Base-by-base conservation (phyloP, 2,329 filamentous ascomycete species). In the Cladosporium sp. region DNA sequence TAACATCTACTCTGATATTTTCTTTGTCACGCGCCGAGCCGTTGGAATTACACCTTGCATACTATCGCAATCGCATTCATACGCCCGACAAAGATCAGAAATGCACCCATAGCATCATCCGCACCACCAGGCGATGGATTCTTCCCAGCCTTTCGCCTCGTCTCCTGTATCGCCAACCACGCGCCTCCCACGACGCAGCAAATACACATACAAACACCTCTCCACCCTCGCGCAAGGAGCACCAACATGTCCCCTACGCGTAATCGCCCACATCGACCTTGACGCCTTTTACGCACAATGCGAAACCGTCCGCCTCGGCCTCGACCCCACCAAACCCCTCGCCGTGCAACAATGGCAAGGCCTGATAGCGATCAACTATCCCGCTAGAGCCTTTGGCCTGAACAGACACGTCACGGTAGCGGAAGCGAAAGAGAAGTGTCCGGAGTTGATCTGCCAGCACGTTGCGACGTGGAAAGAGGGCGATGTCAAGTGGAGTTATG, bases 221-320 rank as follows among this genome's bases (percentile, higher is more conserved):
- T 84, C 87, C 36, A 89, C 93, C 69, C 86, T 98, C 65, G 86
- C 89, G 7, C 84, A 88, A 11, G 92, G 86, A 70, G 88, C 87
- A 36, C 83, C 89, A 0, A 87, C 88, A 10, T 92, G 88, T 59
- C 94, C 94, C 1, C 83, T 99, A 39, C 89, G 95, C 54, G 91
- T 96, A 30, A 88, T 97, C 71, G 92, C 92, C 7, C 93, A 97
- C 77, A 88, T 98, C 68, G 95, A 99, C 74, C 88, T 99, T 66
- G 95, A 99, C 85, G 94, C 94, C 46, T 99, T 99, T 79, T 99
- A 99, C 77, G 82, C 81, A 3, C 95, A 99, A 81, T 97, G 93
- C 76, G 95, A 99, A 79, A 96, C 93, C 85, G 88, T 97, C 11
- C 88, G 95, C 8, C 84, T 98, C 53, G 89, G 88, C 14, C 81